A percentile compares a stretch with the other conserved stretches of the same genome.
Evolutionary conservation across 108 stramenopile genomes (phyloP).

Genomic region (Discostella stelligeroides): DNA sequence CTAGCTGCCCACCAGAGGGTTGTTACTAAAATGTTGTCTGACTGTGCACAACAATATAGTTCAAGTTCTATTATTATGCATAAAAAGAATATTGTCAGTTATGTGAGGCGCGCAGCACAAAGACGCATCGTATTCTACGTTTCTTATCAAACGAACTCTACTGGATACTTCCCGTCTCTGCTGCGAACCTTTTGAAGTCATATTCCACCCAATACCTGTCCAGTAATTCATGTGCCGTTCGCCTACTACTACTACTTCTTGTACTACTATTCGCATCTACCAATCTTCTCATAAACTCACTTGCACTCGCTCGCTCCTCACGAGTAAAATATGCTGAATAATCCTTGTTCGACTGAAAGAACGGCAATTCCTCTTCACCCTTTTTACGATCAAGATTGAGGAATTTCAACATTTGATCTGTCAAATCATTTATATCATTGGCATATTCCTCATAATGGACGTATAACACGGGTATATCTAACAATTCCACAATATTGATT

Average conservation of each 20-base stretch:
- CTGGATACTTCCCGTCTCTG: conserved; percentile 20
- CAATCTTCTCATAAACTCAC: conserved; percentile 39
- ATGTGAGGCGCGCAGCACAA: too few relatives aligned
- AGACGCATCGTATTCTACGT: too few relatives aligned
- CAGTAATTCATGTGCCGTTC: conserved; percentile 1
- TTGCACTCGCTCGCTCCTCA: conserved; percentile 39
- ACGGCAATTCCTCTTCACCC: conserved; percentile 6
- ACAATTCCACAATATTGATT: conserved; percentile 37
- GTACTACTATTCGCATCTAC: conserved; percentile 21
- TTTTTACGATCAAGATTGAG: conserved; percentile 28
- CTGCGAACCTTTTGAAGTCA: conserved; percentile 20
- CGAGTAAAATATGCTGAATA: conserved; percentile 42
- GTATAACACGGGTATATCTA: conserved; percentile 53
- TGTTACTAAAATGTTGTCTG: conserved; percentile 9
- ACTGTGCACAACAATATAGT: background rate
- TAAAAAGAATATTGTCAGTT: too few relatives aligned
- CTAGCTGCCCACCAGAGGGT: conserved; percentile 34
- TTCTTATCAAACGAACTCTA: too few relatives aligned
- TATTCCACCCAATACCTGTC: conserved; percentile 41
- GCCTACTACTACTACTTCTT: too few relatives aligned
- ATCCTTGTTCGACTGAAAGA: conserved; percentile 36
- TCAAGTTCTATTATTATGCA: too few relatives aligned
- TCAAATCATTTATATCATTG: conserved; percentile 47
- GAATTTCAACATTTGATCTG: conserved; percentile 53
- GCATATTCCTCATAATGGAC: conserved; percentile 71